These are phyloP conservation scores for Lentinus brumalis DNA, from an alignment of 768 basidiomycete species.

Conservation along the genomic window DNA sequence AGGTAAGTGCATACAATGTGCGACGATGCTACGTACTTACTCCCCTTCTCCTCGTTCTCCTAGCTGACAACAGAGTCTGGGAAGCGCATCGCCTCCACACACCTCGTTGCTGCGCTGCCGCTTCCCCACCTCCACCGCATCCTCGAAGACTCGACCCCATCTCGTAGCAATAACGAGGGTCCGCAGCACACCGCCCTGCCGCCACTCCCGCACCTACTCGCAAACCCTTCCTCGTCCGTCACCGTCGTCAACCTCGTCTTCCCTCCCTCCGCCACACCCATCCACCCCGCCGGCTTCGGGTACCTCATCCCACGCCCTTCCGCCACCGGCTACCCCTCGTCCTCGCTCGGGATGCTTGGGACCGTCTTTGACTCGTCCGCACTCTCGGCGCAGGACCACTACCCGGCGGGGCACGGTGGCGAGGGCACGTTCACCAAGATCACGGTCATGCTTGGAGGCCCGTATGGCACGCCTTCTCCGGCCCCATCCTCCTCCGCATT, in stretches of 20 bases:
- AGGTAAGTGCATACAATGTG: slow-evolving; percentile 7
- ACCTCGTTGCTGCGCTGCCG: slow-evolving; percentile 78
- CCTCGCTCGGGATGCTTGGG: slow-evolving; percentile 63
- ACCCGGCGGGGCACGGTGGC: background rate
- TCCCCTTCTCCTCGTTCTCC: background rate
- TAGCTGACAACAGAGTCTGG: slow-evolving; percentile 38
- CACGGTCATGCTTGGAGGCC: slow-evolving; percentile 90
- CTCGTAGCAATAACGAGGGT: background rate
- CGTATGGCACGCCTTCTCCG: slow-evolving; percentile 41
- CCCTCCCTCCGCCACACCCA: slow-evolving; percentile 41
- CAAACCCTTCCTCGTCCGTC: slow-evolving; percentile 79
- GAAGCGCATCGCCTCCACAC: slow-evolving; percentile 48
- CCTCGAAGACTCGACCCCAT: background rate
- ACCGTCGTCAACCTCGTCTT: slow-evolving; percentile 91
- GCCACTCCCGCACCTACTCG: slow-evolving; percentile 61
- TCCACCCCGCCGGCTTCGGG: slow-evolving; percentile 90
- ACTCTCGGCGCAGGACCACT: slow-evolving; percentile 57
- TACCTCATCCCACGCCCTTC: slow-evolving; percentile 85
- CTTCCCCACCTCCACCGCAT: slow-evolving; percentile 47
- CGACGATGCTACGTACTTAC: background rate
- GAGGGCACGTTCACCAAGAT: slow-evolving; percentile 59
- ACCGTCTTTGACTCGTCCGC: slow-evolving; percentile 89
- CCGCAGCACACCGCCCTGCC: slow-evolving; percentile 2
- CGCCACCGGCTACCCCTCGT: slow-evolving; percentile 46
- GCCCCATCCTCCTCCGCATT: slow-evolving; percentile 47